Evolutionary conservation across 768 basidiomycete species (phyloP).

Genomic region (Podaxis sp.): DNA sequence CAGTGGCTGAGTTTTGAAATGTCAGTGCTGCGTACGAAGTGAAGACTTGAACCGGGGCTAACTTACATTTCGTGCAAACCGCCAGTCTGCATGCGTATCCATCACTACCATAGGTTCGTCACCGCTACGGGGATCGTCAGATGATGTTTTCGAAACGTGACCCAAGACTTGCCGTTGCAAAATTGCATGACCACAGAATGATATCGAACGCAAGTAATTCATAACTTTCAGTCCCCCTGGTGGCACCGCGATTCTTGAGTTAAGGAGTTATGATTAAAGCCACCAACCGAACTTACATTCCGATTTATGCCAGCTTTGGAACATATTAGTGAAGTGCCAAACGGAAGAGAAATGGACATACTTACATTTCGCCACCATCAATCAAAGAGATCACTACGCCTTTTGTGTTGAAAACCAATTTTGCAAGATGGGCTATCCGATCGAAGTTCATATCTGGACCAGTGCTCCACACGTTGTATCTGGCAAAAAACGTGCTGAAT

Average conservation of each 20-base stretch:
- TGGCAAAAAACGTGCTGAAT: constrained; percentile 23
- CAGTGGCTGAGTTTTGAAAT: constrained; percentile 50
- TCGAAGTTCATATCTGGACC: constrained; percentile 89
- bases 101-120: constrained; percentile 88
- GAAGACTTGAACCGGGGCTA: background rate
- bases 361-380: constrained; percentile 84
- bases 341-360: background rate
- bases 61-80: constrained; percentile 80
- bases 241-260: constrained; percentile 11
- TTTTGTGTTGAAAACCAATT: constrained; percentile 89
- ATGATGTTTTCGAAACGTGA: background rate
- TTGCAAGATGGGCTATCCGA: constrained; percentile 88
- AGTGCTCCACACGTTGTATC: constrained; percentile 90
- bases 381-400: constrained; percentile 80
- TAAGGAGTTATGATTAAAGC: background rate
- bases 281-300: constrained; percentile 54
- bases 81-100: constrained; percentile 81
- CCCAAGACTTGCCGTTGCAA: constrained; percentile 60
- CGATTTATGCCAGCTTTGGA: constrained; percentile 80
- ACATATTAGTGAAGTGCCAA: background rate
- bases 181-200: constrained; percentile 84
- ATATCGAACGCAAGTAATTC: constrained; percentile 52
- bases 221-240: constrained; percentile 43
- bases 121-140: constrained; percentile 40
- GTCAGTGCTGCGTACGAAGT: background rate